Conservation (phyloP, 2,329 filamentous ascomycete species). For the Trichophaea hybrida region DNA sequence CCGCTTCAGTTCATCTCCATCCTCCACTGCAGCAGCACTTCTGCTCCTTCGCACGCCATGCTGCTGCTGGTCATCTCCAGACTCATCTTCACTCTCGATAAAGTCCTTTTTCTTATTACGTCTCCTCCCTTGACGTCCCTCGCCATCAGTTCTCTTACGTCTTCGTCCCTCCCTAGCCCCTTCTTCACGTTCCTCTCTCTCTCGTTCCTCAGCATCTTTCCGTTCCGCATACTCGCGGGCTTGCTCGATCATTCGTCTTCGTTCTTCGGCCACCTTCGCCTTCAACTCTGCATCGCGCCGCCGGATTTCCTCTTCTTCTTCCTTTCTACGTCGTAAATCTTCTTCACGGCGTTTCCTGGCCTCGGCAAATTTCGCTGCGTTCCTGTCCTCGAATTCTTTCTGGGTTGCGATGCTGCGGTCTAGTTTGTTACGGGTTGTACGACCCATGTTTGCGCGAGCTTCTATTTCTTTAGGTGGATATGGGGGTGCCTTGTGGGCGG, state of each 20-base stretch:
- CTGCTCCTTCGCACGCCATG: slow-evolving; percentile 31
- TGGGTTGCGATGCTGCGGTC: slow-evolving; percentile 73
- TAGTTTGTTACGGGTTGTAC: slow-evolving; percentile 83
- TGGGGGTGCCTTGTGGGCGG: slow-evolving; percentile 52
- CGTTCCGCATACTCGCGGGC: slow-evolving; percentile 54
- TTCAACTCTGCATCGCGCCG: slow-evolving; percentile 59
- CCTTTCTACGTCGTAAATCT: slow-evolving; percentile 64
- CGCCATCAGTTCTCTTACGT: slow-evolving; percentile 26
- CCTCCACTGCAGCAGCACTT: slow-evolving; percentile 33
- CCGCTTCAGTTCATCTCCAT: slow-evolving; percentile 45
- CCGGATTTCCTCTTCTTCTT: slow-evolving; percentile 52
- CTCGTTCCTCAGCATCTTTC: slow-evolving; percentile 55
- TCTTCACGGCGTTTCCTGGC: slow-evolving; percentile 68
- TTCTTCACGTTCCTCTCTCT: slow-evolving; percentile 65
- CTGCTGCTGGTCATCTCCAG: slow-evolving; percentile 46
- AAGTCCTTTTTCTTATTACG: slow-evolving; percentile 18
- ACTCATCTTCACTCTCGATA: slow-evolving; percentile 28
- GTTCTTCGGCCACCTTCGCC: slow-evolving; percentile 72
- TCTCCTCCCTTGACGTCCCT: slow-evolving; percentile 30
- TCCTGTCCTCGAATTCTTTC: slow-evolving; percentile 82
- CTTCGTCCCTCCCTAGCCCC: slow-evolving; percentile 60
- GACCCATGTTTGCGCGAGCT: slow-evolving; percentile 91
- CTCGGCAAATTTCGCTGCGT: slow-evolving; percentile 71
- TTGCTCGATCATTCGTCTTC: slow-evolving; percentile 62
- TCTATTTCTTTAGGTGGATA: slow-evolving; percentile 86